These are phyloP conservation scores for Fusarium redolens DNA, from an alignment of 2,329 filamentous ascomycete species.

Conservation along the genomic window DNA sequence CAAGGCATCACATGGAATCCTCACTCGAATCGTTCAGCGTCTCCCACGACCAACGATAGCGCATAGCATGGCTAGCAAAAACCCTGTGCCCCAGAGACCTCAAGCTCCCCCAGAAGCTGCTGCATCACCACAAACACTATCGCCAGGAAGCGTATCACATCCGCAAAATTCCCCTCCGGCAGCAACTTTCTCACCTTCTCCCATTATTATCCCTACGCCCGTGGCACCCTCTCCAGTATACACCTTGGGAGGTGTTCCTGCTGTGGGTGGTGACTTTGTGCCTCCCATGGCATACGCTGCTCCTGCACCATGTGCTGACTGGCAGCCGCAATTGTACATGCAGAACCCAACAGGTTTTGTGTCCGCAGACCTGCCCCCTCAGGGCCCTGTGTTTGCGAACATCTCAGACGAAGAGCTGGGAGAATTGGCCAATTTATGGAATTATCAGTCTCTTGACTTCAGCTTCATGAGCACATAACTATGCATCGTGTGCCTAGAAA, in stretches of 20 bases:
- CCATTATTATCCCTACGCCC: neutral
- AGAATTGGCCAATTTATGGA: conserved; percentile 49
- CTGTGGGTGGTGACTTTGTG: neutral
- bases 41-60: conserved; percentile 43
- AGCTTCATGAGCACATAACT: conserved; percentile 41
- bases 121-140: conserved; percentile 1
- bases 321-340: conserved; percentile 27
- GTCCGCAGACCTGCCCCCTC: conserved; percentile 4
- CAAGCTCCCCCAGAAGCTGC: conserved; percentile 4
- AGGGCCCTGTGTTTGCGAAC: conserved; percentile 40
- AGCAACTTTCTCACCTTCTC: conserved; percentile 3
- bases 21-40: conserved; percentile 46
- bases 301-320: conserved; percentile 16
- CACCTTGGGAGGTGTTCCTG: conserved; percentile 6
- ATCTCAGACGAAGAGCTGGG: conserved; percentile 51
- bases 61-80: conserved; percentile 10
- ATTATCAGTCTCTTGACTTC: conserved; percentile 50
- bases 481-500: neutral
- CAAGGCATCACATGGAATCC: conserved; percentile 48
- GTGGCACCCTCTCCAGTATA: conserved; percentile 17
- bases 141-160: neutral
- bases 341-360: conserved; percentile 17
- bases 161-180: conserved; percentile 14
- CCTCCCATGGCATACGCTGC: conserved; percentile 7
- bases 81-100: conserved; percentile 14